phyloP scores from a whole-genome alignment of 148 eudicot species.

The Arbutus unedo region DNA sequence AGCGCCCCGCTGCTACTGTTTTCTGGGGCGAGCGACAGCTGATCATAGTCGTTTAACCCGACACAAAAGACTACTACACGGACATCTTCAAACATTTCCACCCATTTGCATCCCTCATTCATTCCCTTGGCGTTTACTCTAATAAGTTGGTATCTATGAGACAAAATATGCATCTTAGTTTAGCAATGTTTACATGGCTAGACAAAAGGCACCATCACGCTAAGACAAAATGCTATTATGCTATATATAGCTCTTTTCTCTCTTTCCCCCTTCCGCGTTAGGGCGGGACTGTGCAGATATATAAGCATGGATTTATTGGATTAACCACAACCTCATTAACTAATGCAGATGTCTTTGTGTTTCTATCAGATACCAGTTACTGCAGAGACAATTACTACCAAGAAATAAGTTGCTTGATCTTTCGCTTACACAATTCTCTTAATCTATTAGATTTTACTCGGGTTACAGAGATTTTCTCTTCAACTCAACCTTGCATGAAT shows the following conservation, averaged over 20 bases:
- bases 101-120: conserved; percentile 94
- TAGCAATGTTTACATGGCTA: neutral
- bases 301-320: neutral
- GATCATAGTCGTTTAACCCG: conserved; percentile 82
- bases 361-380: neutral
- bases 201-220: neutral
- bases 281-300: neutral
- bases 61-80: conserved; percentile 76
- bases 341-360: neutral
- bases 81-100: conserved; percentile 96
- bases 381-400: neutral
- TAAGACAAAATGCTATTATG: neutral
- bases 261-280: neutral
- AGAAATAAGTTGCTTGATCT: neutral
- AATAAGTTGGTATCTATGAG: conserved; percentile 72
- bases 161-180: neutral
- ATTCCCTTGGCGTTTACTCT: conserved; percentile 85
- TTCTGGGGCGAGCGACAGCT: conserved; percentile 46
- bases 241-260: neutral
- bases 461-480: neutral
- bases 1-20: conserved; percentile 37
- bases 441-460: neutral
- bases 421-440: neutral
- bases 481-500: neutral
- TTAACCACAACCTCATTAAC: neutral